Percentiles rank a stretch among this genome's conserved stretches.
phyloP scores from a whole-genome alignment of 352 stramenopile species.

The Phytophthora citricola region DNA sequence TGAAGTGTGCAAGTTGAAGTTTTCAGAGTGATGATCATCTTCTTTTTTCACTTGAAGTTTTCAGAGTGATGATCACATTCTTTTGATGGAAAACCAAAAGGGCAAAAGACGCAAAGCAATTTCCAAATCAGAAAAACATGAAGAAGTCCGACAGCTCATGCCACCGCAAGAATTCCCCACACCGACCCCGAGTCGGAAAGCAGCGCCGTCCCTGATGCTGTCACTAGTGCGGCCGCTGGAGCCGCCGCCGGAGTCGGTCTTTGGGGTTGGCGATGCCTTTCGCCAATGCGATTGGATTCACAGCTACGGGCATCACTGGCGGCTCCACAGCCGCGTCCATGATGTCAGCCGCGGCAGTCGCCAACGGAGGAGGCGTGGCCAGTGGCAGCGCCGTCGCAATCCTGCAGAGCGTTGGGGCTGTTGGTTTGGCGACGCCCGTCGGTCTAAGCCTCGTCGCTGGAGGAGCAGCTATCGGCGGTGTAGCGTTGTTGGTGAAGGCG shows the following conservation, averaged over 20 bases:
- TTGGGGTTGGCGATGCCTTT: slow-evolving; percentile 33
- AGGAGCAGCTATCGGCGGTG: slow-evolving; percentile 17
- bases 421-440: slow-evolving; percentile 42
- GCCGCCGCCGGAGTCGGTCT: slow-evolving; percentile 28
- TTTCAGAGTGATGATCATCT: background rate
- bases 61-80: slow-evolving; percentile 9
- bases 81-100: background rate
- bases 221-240: slow-evolving; percentile 27
- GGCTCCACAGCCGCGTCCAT: slow-evolving; percentile 52
- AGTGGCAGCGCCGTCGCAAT: slow-evolving; percentile 46
- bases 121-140: background rate
- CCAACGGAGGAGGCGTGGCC: slow-evolving; percentile 54
- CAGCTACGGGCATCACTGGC: slow-evolving; percentile 42
- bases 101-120: background rate
- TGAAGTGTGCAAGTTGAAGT: slow-evolving; percentile 11
- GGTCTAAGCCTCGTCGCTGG: slow-evolving; percentile 33
- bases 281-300: slow-evolving; percentile 49
- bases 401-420: slow-evolving; percentile 58
- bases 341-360: slow-evolving; percentile 64
- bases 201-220: background rate
- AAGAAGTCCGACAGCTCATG: background rate
- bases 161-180: background rate
- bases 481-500: slow-evolving; percentile 11
- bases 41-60: background rate
- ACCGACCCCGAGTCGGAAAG: background rate